These are phyloP conservation scores for Botrytis cinerea DNA, from an alignment of 2,329 filamentous ascomycete species.

Conservation along the genomic window DNA sequence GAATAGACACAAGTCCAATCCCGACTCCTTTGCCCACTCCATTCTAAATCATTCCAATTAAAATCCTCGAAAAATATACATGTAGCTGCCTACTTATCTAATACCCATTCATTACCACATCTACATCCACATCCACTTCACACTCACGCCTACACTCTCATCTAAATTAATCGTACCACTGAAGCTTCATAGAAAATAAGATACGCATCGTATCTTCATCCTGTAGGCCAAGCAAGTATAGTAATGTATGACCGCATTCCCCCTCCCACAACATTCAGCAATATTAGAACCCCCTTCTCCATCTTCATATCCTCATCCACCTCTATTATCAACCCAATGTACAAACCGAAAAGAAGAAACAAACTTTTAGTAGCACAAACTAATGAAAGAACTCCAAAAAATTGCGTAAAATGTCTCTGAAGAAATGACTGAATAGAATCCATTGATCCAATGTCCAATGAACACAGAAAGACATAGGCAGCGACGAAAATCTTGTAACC, in stretches of 20 bases:
- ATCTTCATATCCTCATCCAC: neutral
- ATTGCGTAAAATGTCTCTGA: no score
- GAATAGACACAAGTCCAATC: neutral
- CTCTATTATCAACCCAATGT: neutral
- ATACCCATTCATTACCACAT: neutral
- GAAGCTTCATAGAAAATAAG: neutral
- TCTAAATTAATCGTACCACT: neutral
- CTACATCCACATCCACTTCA: neutral
- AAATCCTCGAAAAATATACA: neutral
- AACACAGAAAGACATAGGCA: neutral
- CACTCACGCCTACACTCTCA: neutral
- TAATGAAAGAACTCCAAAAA: neutral
- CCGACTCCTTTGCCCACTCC: no score
- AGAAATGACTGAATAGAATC: neutral
- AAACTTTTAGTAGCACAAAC: neutral
- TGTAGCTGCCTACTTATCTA: neutral
- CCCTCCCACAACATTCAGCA: neutral
- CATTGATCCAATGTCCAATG: neutral
- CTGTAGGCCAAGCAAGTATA: neutral
- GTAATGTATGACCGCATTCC: neutral
- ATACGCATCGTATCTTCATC: neutral
- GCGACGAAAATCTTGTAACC: neutral
- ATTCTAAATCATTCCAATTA: neutral
- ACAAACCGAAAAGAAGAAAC: neutral
- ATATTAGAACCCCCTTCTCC: neutral